phyloP scores from a whole-genome alignment of 2,329 filamentous ascomycete species.

The Verticillium zaregamsianum region DNA sequence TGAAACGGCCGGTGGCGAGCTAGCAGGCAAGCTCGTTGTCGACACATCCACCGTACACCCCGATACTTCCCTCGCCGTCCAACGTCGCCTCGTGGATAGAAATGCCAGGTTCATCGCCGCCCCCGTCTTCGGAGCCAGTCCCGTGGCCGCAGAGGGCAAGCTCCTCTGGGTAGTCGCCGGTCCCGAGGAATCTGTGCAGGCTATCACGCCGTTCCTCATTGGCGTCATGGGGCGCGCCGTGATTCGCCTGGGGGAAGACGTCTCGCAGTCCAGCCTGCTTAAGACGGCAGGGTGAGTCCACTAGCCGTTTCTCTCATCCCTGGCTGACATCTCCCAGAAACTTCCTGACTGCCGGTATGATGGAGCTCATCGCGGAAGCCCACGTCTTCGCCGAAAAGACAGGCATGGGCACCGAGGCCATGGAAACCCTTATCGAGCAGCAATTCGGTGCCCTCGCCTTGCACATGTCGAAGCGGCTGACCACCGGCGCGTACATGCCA shows the following conservation, averaged over 20 bases:
- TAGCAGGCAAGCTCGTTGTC: constrained; percentile 36
- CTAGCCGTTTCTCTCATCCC: background rate
- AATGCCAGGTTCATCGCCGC: constrained; percentile 35
- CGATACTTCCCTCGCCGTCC: constrained; percentile 27
- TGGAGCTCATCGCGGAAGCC: constrained; percentile 44
- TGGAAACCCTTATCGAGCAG: constrained; percentile 38
- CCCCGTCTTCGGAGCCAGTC: constrained; percentile 47
- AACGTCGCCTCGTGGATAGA: constrained; percentile 19
- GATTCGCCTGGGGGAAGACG: constrained; percentile 37
- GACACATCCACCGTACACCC: constrained; percentile 50
- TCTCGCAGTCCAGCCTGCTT: constrained; percentile 37
- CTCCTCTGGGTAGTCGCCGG: constrained; percentile 44
- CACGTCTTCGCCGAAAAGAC: constrained; percentile 45
- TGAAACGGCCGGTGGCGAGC: constrained; percentile 10
- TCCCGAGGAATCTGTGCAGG: constrained; percentile 25
- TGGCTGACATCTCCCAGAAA: constrained; percentile 26
- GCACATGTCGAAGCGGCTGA: constrained; percentile 31
- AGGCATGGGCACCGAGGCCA: constrained; percentile 29
- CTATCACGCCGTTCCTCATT: constrained; percentile 32
- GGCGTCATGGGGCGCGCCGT: constrained; percentile 37
- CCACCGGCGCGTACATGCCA: constrained; percentile 32
- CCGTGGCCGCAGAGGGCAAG: constrained; percentile 39
- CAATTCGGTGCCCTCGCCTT: constrained; percentile 32
- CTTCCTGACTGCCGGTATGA: constrained; percentile 43
- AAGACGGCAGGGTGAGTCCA: constrained; percentile 39